These are phyloP conservation scores for Arabidopsis suecica DNA, from an alignment of 345 rosid genomes.

Conservation along the genomic window DNA sequence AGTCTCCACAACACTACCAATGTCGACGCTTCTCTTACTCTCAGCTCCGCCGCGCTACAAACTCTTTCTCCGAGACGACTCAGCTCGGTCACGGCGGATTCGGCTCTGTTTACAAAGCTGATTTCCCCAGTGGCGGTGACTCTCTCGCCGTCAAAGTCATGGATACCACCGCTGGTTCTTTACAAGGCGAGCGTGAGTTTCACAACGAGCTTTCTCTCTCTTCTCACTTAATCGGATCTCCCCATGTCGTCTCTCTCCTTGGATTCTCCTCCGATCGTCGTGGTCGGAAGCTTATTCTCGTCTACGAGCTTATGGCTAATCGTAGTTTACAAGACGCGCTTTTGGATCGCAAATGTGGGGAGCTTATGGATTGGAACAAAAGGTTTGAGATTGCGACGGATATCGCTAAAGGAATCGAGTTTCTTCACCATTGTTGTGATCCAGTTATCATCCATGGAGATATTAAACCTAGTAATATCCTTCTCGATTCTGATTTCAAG, in stretches of 20 bases:
- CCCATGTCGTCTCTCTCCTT: constrained; percentile 66
- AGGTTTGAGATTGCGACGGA: constrained; percentile 58
- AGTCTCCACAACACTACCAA: constrained; percentile 60
- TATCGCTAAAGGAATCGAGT: constrained; percentile 77
- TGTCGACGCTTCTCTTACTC: constrained; percentile 80
- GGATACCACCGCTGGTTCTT: constrained; percentile 59
- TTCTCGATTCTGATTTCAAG: constrained; percentile 58
- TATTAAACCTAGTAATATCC: constrained; percentile 71
- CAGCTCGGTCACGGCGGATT: constrained; percentile 96
- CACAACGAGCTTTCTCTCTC: constrained; percentile 81
- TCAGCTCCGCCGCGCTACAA: constrained; percentile 77
- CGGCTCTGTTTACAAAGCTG: constrained; percentile 75
- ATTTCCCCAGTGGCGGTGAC: constrained; percentile 42
- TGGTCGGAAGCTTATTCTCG: constrained; percentile 53
- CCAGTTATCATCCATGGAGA: constrained; percentile 74
- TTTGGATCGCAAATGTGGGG: constrained; percentile 71
- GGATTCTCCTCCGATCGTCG: constrained; percentile 75
- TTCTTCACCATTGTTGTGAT: constrained; percentile 67
- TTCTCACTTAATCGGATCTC: constrained; percentile 62
- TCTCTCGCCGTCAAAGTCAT: constrained; percentile 77
- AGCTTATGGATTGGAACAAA: constrained; percentile 66
- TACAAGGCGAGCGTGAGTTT: constrained; percentile 83
- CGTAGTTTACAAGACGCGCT: constrained; percentile 75
- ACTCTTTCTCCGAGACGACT: constrained; percentile 70
- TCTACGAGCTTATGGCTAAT: constrained; percentile 79